phyloP scores from a whole-genome alignment of 352 stramenopile genomes.

The Phytopythium litorale region DNA sequence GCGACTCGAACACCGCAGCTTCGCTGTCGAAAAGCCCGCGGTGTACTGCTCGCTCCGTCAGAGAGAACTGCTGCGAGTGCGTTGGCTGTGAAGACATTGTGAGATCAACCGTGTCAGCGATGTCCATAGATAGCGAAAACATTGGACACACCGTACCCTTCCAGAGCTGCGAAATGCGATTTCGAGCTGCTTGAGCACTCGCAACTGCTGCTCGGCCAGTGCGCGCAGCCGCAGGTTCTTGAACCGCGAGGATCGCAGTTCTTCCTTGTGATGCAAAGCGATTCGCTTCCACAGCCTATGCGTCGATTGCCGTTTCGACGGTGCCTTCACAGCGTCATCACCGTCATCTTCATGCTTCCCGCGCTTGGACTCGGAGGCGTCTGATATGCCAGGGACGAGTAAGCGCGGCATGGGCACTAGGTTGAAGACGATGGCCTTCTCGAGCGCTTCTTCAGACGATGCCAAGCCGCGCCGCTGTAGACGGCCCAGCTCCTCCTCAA shows the following conservation, averaged over 20 bases:
- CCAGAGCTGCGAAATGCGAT: slow-evolving; percentile 21
- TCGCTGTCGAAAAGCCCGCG: slow-evolving; percentile 17
- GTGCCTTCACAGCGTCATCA: neutral
- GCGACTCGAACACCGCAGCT: slow-evolving; percentile 25
- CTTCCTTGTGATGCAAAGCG: slow-evolving; percentile 21
- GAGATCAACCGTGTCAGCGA: neutral
- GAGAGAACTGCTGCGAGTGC: neutral
- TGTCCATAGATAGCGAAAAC: slow-evolving; percentile 4
- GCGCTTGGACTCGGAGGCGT: neutral
- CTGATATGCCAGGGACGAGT: neutral
- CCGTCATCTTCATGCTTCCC: neutral
- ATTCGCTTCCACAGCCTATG: slow-evolving; percentile 29
- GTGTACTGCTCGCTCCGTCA: slow-evolving; percentile 11
- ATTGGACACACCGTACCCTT: slow-evolving; percentile 25
- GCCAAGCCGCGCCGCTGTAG: slow-evolving; percentile 17
- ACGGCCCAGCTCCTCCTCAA: slow-evolving; percentile 20
- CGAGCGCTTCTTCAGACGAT: slow-evolving; percentile 18
- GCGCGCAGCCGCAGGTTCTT: slow-evolving; percentile 29
- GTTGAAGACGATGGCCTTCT: slow-evolving; percentile 24
- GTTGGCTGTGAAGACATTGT: neutral
- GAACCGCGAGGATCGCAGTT: slow-evolving; percentile 20
- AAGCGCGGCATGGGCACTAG: slow-evolving; percentile 19
- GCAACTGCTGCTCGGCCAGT: slow-evolving; percentile 32
- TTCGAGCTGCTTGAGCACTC: slow-evolving; percentile 29
- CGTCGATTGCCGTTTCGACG: neutral